Conservation (phyloP, 805 yeast genomes). For the Huiozyma naganishii region DNA sequence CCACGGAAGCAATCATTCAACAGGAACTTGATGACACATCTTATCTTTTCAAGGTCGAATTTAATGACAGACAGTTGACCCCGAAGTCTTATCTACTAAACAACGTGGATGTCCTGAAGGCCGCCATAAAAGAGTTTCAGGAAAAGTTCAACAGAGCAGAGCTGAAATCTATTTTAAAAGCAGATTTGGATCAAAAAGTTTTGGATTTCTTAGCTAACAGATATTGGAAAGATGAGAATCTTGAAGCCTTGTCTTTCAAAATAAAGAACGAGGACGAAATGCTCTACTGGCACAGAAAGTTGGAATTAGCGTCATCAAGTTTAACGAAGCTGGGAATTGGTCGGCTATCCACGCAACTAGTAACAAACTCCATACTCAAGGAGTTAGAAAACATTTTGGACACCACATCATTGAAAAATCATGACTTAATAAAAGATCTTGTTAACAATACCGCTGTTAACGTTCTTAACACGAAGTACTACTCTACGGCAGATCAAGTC, state of each 20-base stretch:
- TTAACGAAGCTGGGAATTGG: slow-evolving; percentile 92
- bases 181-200: slow-evolving; percentile 81
- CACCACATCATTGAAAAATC: slow-evolving; percentile 66
- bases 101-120: slow-evolving; percentile 76
- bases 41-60: slow-evolving; percentile 90
- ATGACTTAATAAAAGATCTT: slow-evolving; percentile 74
- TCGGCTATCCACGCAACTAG: slow-evolving; percentile 69
- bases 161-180: slow-evolving; percentile 63
- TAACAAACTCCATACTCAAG: slow-evolving; percentile 67
- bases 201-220: slow-evolving; percentile 78
- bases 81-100: slow-evolving; percentile 92
- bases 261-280: slow-evolving; percentile 42
- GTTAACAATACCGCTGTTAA: slow-evolving; percentile 77
- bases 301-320: slow-evolving; percentile 74
- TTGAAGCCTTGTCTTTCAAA: slow-evolving; percentile 35
- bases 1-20: slow-evolving; percentile 76
- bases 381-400: slow-evolving; percentile 70
- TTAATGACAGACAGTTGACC: slow-evolving; percentile 86
- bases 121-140: slow-evolving; percentile 78
- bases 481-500: slow-evolving; percentile 94
- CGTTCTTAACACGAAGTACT: slow-evolving; percentile 68
- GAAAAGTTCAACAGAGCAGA: slow-evolving; percentile 75
- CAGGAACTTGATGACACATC: slow-evolving; percentile 90
- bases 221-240: slow-evolving; percentile 71
- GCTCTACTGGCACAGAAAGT: slow-evolving; percentile 75